Evolutionary conservation across 495 filamentous ascomycete species (phyloP).

Genomic region (Penicillium egyptiacum): DNA sequence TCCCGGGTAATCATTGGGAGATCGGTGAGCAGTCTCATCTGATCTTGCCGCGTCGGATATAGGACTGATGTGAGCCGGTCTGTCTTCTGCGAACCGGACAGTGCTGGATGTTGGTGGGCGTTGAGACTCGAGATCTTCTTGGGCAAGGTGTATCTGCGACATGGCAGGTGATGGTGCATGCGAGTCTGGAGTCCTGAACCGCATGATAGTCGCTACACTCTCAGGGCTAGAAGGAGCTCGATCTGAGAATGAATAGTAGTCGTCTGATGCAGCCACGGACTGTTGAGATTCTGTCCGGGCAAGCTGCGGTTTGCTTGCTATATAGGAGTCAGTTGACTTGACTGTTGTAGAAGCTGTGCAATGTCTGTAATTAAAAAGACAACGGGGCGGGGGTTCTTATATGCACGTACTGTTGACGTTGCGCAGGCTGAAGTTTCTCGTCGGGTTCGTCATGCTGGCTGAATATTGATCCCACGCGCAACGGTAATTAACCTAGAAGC

Average conservation of each 20-base stretch:
- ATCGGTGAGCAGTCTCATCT: slow-evolving; percentile 32
- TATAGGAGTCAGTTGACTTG: slow-evolving; percentile 15
- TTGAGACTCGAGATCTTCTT: slow-evolving; percentile 24
- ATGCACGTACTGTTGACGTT: slow-evolving; percentile 33
- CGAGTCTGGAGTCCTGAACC: slow-evolving; percentile 53
- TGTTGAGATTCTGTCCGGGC: slow-evolving; percentile 55
- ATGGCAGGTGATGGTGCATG: slow-evolving; percentile 37
- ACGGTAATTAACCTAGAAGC: slow-evolving; percentile 26
- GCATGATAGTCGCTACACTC: slow-evolving; percentile 48
- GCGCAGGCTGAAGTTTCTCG: slow-evolving; percentile 34
- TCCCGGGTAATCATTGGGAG: slow-evolving; percentile 38
- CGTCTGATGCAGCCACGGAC: slow-evolving; percentile 64
- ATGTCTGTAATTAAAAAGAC: slow-evolving; percentile 2
- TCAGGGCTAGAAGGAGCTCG: slow-evolving; percentile 46
- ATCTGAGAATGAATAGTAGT: slow-evolving; percentile 66
- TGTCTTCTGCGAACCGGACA: slow-evolving; percentile 41
- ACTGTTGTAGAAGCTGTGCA: not conserved
- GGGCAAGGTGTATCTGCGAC: slow-evolving; percentile 25
- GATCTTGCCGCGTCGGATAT: slow-evolving; percentile 25
- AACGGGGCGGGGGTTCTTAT: slow-evolving; percentile 5
- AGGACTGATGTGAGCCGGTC: slow-evolving; percentile 30
- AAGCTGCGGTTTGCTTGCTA: slow-evolving; percentile 56
- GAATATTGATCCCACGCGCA: slow-evolving; percentile 15
- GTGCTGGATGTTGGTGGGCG: slow-evolving; percentile 31
- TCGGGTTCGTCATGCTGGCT: slow-evolving; percentile 23